A percentile compares a stretch with the other conserved stretches of the same genome.
Conservation (phyloP, 2,329 filamentous ascomycete genomes). For the Beauveria australis region DNA sequence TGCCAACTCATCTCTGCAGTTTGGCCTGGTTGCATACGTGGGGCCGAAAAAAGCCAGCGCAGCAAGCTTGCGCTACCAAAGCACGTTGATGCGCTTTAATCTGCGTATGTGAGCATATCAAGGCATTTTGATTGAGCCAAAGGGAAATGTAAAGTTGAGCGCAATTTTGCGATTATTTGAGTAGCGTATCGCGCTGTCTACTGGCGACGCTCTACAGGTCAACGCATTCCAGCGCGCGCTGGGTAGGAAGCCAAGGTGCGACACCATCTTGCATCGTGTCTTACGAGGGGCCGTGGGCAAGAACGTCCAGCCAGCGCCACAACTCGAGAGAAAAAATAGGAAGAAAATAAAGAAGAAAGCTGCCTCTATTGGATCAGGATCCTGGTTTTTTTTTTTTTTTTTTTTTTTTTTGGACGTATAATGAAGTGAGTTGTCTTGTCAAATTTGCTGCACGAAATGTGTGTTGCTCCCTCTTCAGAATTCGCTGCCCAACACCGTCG, state of each 20-base stretch:
- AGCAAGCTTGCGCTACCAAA: conserved; percentile 8
- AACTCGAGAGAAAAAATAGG: background rate
- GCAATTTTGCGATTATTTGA: background rate
- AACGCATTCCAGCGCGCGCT: background rate
- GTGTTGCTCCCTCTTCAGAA: background rate
- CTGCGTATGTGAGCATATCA: background rate
- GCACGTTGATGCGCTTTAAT: background rate
- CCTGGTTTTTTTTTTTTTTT: too few relatives aligned
- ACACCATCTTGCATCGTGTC: background rate
- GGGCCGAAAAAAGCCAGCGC: conserved; percentile 5
- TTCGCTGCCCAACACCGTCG: background rate
- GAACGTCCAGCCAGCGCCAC: background rate
- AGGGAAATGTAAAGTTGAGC: background rate
- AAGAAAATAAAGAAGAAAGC: background rate
- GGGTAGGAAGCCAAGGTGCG: background rate
- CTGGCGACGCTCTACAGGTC: background rate
- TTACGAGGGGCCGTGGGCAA: background rate
- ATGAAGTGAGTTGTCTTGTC: background rate
- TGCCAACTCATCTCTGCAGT: conserved; percentile 13
- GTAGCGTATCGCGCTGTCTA: background rate
- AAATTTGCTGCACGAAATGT: background rate
- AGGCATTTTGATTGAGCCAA: background rate
- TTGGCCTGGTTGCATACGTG: conserved; percentile 9
- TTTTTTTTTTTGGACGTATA: background rate
- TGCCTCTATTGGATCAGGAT: background rate